A percentile compares a stretch with the other conserved stretches of the same genome.
These are phyloP conservation scores for Balakata baccata DNA, from an alignment of 345 rosid species.

Conservation along the genomic window DNA sequence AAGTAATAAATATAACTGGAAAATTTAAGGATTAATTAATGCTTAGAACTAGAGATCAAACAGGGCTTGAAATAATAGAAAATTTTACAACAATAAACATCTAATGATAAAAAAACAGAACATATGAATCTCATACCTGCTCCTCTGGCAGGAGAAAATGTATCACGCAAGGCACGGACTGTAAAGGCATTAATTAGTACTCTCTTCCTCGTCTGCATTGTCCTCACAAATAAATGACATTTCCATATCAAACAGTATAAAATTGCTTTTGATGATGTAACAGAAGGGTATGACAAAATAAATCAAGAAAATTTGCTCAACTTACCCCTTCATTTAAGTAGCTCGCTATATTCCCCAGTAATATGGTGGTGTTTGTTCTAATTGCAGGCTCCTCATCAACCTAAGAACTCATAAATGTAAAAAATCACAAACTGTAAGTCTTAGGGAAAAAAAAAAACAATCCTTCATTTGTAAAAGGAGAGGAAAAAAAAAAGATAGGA, in stretches of 20 bases:
- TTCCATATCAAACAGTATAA: conserved; percentile 8
- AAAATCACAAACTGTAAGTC: conserved; percentile 12
- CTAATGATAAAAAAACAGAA: not conserved
- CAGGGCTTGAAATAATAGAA: not conserved
- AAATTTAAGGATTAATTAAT: not conserved
- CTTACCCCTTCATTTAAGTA: conserved; percentile 88
- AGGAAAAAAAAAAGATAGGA: not conserved
- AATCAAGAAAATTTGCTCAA: conserved; percentile 15
- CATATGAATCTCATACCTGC: conserved; percentile 60
- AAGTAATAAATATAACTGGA: conserved; percentile 1
- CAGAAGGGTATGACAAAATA: not conserved
- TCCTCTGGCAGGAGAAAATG: conserved; percentile 97
- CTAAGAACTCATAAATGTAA: conserved; percentile 38
- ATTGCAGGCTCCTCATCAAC: conserved; percentile 99
- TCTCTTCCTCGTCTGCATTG: conserved; percentile 83
- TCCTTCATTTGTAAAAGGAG: not conserved
- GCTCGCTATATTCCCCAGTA: conserved; percentile 94
- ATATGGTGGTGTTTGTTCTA: conserved; percentile 94
- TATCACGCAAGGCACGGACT: conserved; percentile 94
- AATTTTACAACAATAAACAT: not conserved
- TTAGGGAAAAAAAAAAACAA: not conserved
- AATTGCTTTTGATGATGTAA: not conserved
- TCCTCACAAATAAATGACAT: conserved; percentile 15
- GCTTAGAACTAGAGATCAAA: not conserved
- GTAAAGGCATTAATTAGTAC: conserved; percentile 97